phyloP scores from a whole-genome alignment of 192 early-diverging fungal genomes.

The Entomortierella chlamydospora region DNA sequence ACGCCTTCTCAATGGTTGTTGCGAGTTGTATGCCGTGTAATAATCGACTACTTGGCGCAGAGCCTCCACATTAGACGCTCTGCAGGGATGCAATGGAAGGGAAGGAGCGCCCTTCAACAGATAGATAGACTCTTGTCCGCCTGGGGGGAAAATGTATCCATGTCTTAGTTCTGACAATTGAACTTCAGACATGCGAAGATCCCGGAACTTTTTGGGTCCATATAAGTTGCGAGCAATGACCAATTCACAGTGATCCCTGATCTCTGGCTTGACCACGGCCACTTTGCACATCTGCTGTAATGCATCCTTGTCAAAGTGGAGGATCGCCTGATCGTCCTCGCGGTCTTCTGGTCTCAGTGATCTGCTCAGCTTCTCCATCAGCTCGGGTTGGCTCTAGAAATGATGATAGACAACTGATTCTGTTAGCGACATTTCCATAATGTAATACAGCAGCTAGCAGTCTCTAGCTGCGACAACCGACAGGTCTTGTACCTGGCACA shows the following conservation, averaged over 20 bases:
- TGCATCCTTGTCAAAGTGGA: conserved; percentile 50
- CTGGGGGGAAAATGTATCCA: conserved; percentile 45
- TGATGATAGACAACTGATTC: neutral
- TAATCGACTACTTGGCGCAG: conserved; percentile 47
- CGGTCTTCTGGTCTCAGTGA: conserved; percentile 36
- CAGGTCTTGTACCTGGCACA: conserved; percentile 33
- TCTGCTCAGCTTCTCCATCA: conserved; percentile 43
- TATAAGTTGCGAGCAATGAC: conserved; percentile 49
- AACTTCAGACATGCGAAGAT: conserved; percentile 45
- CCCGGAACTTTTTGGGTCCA: conserved; percentile 51
- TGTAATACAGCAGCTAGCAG: neutral
- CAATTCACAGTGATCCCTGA: conserved; percentile 49
- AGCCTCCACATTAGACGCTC: conserved; percentile 48
- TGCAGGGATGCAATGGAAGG: conserved; percentile 41
- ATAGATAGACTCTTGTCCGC: conserved; percentile 52
- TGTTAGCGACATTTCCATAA: too few species aligned
- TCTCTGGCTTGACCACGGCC: conserved; percentile 40
- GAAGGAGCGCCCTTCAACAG: conserved; percentile 49
- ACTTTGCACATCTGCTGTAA: conserved; percentile 49
- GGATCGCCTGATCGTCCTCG: conserved; percentile 48
- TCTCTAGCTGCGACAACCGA: neutral
- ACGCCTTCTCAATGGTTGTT: conserved; percentile 34
- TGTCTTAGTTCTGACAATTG: conserved; percentile 40
- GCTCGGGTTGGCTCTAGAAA: conserved; percentile 31
- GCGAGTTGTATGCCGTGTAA: conserved; percentile 49